Evolutionary conservation across 2,329 filamentous ascomycete species (phyloP).

Genomic region (Biscogniauxia marginata): DNA sequence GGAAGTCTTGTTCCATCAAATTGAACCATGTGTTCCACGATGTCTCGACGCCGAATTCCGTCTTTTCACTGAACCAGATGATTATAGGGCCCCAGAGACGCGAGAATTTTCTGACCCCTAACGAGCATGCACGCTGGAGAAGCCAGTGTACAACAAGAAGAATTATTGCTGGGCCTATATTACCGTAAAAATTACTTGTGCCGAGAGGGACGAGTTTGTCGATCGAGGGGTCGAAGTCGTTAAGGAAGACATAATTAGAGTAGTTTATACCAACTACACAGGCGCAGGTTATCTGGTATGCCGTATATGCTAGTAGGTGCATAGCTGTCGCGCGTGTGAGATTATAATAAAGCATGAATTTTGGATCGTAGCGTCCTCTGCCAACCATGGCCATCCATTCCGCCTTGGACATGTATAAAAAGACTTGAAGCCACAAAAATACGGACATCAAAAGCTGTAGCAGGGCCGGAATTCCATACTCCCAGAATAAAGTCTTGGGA

Average conservation of each 20-base stretch:
- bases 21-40: conserved; percentile 6
- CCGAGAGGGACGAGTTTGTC: neutral
- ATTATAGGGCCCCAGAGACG: conserved; percentile 20
- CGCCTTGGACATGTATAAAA: conserved; percentile 20
- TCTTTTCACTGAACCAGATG: conserved; percentile 18
- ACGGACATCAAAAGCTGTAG: conserved; percentile 20
- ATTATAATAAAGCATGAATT: conserved; percentile 11
- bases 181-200: neutral
- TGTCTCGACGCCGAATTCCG: neutral
- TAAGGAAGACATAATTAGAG: neutral
- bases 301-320: conserved; percentile 27
- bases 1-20: conserved; percentile 13
- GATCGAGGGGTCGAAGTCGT: neutral
- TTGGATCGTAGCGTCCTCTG: conserved; percentile 6
- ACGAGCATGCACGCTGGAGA: conserved; percentile 6
- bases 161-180: conserved; percentile 8
- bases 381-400: conserved; percentile 17
- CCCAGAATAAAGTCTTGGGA: conserved; percentile 10
- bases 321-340: conserved; percentile 25
- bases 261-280: conserved; percentile 1
- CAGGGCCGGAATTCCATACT: conserved; percentile 15
- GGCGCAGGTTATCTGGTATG: conserved; percentile 24
- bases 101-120: conserved; percentile 2
- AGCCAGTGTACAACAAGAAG: conserved; percentile 16
- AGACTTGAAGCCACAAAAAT: conserved; percentile 18